Conservation (phyloP, 129 eudicot species). For the Arctium lappa region DNA sequence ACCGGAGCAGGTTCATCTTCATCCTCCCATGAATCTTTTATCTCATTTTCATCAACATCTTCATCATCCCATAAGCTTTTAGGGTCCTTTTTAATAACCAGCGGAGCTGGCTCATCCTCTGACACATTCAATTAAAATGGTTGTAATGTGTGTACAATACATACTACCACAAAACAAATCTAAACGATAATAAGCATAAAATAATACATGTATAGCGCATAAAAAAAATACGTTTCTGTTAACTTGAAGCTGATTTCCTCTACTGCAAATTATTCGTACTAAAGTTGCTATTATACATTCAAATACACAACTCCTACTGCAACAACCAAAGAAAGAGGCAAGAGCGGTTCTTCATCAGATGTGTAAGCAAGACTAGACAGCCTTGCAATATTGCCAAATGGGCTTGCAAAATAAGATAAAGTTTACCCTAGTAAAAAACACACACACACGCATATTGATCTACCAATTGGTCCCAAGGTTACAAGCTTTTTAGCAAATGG, state of each 20-base stretch:
- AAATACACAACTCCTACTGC: not conserved
- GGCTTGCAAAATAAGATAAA: not conserved
- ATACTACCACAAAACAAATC: not conserved
- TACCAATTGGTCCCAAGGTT: not conserved
- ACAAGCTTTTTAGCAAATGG: not conserved
- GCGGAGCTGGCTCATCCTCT: conserved; percentile 84
- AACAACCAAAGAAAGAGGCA: not conserved
- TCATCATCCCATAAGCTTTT: conserved; percentile 89
- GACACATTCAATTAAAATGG: conserved; percentile 12
- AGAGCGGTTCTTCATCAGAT: not conserved
- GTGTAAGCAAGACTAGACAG: not conserved
- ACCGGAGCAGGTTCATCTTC: conserved; percentile 80
- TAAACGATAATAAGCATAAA: not conserved
- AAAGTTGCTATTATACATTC: not conserved
- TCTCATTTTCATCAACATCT: conserved; percentile 74
- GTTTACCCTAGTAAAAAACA: not conserved
- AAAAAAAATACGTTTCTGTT: not conserved
- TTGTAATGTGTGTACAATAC: not conserved
- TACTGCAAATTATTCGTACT: not conserved
- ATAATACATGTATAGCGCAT: not conserved
- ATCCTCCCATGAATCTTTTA: conserved; percentile 98
- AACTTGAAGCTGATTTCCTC: not conserved
- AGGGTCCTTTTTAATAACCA: conserved; percentile 58
- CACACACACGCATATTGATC: not conserved
- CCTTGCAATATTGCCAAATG: not conserved